Percentiles rank a stretch among this genome's conserved stretches.
Evolutionary conservation across 495 filamentous ascomycete species (phyloP).

Genomic region (Parachaetomium inaequale): DNA sequence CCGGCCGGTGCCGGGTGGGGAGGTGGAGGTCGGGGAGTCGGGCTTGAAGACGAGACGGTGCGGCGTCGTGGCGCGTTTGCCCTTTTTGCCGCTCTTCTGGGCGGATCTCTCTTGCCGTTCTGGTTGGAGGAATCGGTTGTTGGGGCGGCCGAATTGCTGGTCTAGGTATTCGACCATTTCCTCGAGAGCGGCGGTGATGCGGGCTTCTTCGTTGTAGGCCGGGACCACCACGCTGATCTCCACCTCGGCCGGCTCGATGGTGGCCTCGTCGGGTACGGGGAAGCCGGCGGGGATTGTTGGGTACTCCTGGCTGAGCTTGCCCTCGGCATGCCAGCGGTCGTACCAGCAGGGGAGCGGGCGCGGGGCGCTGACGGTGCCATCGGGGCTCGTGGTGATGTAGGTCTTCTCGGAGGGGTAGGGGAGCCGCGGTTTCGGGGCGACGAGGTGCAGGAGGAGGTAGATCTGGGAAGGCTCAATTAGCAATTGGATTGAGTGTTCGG

Average conservation of each 20-base stretch:
- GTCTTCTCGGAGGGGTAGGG: slow-evolving; percentile 75
- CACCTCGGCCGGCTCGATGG: slow-evolving; percentile 45
- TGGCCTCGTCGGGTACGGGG: slow-evolving; percentile 35
- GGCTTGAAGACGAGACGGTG: slow-evolving; percentile 33
- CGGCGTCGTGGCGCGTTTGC: slow-evolving; percentile 21
- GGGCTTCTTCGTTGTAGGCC: slow-evolving; percentile 88
- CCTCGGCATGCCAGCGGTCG: slow-evolving; percentile 59
- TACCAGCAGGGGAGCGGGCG: slow-evolving; percentile 79
- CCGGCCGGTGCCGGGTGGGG: background rate
- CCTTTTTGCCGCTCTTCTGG: slow-evolving; percentile 25
- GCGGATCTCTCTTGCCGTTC: slow-evolving; percentile 7
- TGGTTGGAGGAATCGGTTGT: slow-evolving; percentile 1
- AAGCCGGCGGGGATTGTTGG: slow-evolving; percentile 33
- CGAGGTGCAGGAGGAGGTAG: slow-evolving; percentile 64
- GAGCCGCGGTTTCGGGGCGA: slow-evolving; percentile 77
- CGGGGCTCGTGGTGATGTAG: slow-evolving; percentile 70
- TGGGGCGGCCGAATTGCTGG: slow-evolving; percentile 60
- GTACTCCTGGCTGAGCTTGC: slow-evolving; percentile 40
- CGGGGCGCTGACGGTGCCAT: slow-evolving; percentile 56
- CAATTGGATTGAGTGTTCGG: background rate
- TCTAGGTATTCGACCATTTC: slow-evolving; percentile 88
- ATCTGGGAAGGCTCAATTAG: slow-evolving; percentile 32
- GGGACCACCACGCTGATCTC: slow-evolving; percentile 85
- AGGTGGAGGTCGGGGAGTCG: background rate
- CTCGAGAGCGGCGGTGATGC: slow-evolving; percentile 77